Conservation (phyloP, 2,329 filamentous ascomycete species). For the Berkeleyomyces basicola region DNA sequence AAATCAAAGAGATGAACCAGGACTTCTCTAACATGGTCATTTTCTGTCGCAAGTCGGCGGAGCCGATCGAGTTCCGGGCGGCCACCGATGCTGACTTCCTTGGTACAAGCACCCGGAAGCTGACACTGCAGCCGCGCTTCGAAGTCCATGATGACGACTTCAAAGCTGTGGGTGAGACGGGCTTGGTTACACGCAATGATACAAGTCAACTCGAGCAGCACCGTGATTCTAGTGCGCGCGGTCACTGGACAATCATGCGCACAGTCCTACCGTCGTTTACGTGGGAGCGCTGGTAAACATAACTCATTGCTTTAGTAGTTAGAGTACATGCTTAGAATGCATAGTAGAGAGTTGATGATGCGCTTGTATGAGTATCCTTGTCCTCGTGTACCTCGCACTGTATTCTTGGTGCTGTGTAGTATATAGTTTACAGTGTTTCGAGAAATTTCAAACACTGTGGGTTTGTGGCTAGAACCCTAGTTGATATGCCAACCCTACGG, state of each 20-base stretch:
- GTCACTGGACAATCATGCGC: conserved; percentile 89
- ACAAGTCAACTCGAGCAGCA: conserved; percentile 50
- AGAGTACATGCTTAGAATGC: background rate
- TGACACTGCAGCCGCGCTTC: conserved; percentile 54
- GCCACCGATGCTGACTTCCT: conserved; percentile 51
- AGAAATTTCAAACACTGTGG: background rate
- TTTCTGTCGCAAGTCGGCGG: conserved; percentile 59
- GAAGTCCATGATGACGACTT: conserved; percentile 45
- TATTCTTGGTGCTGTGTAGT: background rate
- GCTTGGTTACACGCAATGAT: conserved; percentile 44
- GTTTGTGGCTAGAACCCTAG: background rate
- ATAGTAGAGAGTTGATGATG: background rate
- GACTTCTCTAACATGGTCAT: conserved; percentile 96
- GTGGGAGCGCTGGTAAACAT: conserved; percentile 70
- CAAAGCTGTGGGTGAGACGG: conserved; percentile 27
- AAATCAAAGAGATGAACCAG: conserved; percentile 30
- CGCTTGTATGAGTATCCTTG: too few relatives aligned
- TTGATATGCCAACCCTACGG: background rate
- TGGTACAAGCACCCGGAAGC: conserved; percentile 49
- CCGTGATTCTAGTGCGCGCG: conserved; percentile 60
- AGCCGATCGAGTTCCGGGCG: conserved; percentile 46
- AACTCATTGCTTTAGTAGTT: background rate
- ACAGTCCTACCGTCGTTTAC: conserved; percentile 57
- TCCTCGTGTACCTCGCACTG: background rate
- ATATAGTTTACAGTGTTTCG: background rate